phyloP scores from a whole-genome alignment of 768 basidiomycete genomes.

The Clitopilus hobsonii region DNA sequence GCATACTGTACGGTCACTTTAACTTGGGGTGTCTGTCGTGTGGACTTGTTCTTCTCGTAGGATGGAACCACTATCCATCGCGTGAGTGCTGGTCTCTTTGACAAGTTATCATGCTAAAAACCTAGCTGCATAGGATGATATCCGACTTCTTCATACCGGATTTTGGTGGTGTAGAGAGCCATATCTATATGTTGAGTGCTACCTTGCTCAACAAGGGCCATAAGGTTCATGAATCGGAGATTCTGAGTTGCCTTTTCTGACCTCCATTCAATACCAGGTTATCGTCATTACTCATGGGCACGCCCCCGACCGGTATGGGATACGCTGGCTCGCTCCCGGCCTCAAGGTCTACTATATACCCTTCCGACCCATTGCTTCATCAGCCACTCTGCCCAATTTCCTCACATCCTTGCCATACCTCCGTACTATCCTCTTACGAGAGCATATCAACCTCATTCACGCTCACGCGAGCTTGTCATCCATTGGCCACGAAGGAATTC shows the following conservation, averaged over 20 bases:
- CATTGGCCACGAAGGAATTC: slow-evolving; percentile 87
- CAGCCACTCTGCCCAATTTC: slow-evolving; percentile 93
- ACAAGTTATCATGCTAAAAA: not conserved
- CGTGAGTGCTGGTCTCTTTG: slow-evolving; percentile 20
- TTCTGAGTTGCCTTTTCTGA: not conserved
- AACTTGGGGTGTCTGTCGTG: too few species aligned
- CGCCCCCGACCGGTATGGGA: slow-evolving; percentile 76
- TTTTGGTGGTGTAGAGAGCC: slow-evolving; percentile 94
- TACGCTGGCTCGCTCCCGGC: slow-evolving; percentile 83
- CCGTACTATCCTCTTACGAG: slow-evolving; percentile 81
- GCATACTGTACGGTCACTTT: too few species aligned
- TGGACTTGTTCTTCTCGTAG: not conserved
- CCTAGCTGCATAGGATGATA: slow-evolving; percentile 63
- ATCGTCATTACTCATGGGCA: slow-evolving; percentile 94
- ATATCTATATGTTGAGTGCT: slow-evolving; percentile 89
- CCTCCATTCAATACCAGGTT: slow-evolving; percentile 47
- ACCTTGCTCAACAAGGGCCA: slow-evolving; percentile 81
- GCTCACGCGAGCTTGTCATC: slow-evolving; percentile 89
- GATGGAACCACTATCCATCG: slow-evolving; percentile 32
- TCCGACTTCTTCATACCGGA: slow-evolving; percentile 95
- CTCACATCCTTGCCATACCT: slow-evolving; percentile 90
- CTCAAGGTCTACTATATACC: slow-evolving; percentile 96
- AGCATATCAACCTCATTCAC: slow-evolving; percentile 84
- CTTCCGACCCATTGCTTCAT: slow-evolving; percentile 81
- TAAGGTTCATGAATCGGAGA: slow-evolving; percentile 42